Evolutionary conservation across 768 basidiomycete genomes (phyloP).

Genomic region (Sistotremastrum niveocremeum): DNA sequence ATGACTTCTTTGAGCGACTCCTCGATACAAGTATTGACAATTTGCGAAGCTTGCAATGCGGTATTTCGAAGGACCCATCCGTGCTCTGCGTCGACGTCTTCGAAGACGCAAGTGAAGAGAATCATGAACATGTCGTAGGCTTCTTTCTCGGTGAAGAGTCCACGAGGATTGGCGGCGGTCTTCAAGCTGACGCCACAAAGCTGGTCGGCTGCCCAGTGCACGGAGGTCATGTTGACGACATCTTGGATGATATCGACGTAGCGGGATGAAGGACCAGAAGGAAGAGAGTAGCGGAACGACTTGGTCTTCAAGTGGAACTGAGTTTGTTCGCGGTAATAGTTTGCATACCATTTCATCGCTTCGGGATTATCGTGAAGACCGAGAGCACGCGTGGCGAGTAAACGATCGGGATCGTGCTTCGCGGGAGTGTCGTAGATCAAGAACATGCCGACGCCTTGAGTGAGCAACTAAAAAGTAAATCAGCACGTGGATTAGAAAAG

Average conservation of each 20-base stretch:
- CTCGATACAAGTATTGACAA: constrained; percentile 20
- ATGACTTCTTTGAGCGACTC: constrained; percentile 16
- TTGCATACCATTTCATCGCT: constrained; percentile 15
- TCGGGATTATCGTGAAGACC: constrained; percentile 25
- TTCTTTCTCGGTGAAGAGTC: constrained; percentile 33
- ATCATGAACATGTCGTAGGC: constrained; percentile 30
- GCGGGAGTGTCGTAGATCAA: constrained; percentile 24
- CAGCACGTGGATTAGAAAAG: too few relatives aligned
- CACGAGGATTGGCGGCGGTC: constrained; percentile 29
- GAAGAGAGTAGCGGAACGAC: constrained; percentile 9
- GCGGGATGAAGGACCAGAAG: neutral
- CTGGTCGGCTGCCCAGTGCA: constrained; percentile 27
- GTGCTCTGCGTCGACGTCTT: constrained; percentile 19
- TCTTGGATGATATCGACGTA: constrained; percentile 36
- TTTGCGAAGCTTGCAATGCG: constrained; percentile 17
- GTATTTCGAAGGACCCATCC: constrained; percentile 19
- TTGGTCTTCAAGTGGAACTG: constrained; percentile 15
- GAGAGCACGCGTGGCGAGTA: constrained; percentile 6
- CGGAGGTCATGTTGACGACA: constrained; percentile 30
- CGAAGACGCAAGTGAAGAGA: constrained; percentile 18
- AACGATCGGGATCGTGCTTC: constrained; percentile 10
- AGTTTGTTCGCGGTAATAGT: constrained; percentile 19
- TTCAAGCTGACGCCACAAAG: constrained; percentile 34
- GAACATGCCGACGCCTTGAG: constrained; percentile 27
- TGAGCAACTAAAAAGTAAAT: constrained; percentile 4